Conservation (phyloP, 192 early-diverging fungal species). For the Backusella liffmaniae region DNA sequence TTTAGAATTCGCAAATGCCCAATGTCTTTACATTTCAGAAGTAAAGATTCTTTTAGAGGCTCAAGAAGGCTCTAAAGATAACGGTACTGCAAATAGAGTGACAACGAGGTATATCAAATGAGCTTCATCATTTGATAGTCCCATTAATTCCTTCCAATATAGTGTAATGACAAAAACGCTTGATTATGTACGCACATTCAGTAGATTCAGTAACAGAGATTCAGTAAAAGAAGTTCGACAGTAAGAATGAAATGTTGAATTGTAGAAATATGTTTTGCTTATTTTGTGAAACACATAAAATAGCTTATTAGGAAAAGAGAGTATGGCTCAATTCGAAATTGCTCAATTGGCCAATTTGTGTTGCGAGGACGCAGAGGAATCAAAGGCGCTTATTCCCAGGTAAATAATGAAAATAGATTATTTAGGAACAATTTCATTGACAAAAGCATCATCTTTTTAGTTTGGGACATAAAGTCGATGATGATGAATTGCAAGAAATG, state of each 20-base stretch:
- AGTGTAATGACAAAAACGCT: constrained; percentile 82
- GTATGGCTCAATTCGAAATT: constrained; percentile 77
- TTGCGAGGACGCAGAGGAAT: constrained; percentile 90
- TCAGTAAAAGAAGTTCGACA: constrained; percentile 81
- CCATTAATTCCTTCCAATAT: background rate
- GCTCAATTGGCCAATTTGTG: constrained; percentile 91
- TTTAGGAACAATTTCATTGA: background rate
- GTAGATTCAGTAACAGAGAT: constrained; percentile 81
- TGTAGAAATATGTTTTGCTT: background rate
- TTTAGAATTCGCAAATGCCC: constrained; percentile 64
- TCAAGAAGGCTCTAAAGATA: constrained; percentile 55
- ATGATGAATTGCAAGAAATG: constrained; percentile 71
- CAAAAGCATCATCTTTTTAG: constrained; percentile 30
- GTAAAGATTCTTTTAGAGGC: constrained; percentile 72
- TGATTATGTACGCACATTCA: constrained; percentile 84
- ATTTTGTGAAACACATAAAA: background rate
- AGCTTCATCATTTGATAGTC: background rate
- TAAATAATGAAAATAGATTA: constrained; percentile 26
- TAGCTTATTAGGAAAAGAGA: constrained; percentile 18
- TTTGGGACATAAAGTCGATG: constrained; percentile 71
- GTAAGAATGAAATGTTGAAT: constrained; percentile 38
- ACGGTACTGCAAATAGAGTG: constrained; percentile 46
- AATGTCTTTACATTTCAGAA: constrained; percentile 73
- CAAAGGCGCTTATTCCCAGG: constrained; percentile 89
- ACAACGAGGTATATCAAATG: constrained; percentile 35